A percentile compares a stretch with the other conserved stretches of the same genome.
phyloP scores from a whole-genome alignment of 257 asterid genomes.

The Ehretia macrophylla region DNA sequence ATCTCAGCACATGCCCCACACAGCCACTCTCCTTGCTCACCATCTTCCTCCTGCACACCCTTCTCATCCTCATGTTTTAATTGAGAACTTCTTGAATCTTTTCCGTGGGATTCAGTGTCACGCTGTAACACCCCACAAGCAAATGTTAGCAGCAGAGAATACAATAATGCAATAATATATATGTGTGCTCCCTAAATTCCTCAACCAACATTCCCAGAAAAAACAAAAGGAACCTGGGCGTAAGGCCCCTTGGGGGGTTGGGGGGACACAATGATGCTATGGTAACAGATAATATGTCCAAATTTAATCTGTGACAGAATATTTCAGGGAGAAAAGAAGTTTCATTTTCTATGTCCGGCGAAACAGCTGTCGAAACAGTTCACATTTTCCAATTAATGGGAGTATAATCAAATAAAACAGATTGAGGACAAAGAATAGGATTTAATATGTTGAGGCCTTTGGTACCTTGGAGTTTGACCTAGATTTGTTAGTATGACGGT shows the following conservation, averaged over 20 bases:
- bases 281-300: no score
- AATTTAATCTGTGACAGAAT: no score
- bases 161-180: not conserved
- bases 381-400: no score
- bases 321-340: not conserved
- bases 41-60: slow-evolving; percentile 42
- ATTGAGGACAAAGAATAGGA: not conserved
- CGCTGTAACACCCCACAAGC: not conserved
- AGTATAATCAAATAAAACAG: no score
- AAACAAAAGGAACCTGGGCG: no score
- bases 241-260: no score
- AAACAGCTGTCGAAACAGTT: not conserved
- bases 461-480: slow-evolving; percentile 50
- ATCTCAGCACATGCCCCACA: slow-evolving; percentile 76
- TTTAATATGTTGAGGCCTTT: no score
- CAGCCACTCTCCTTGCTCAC: slow-evolving; percentile 57
- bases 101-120: slow-evolving; percentile 30
- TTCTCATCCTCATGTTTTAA: slow-evolving; percentile 44
- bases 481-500: slow-evolving; percentile 53
- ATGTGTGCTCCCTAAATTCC: not conserved
- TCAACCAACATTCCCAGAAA: no score
- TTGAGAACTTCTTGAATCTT: slow-evolving; percentile 35
- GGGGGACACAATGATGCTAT: no score
- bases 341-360: not conserved
- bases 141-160: not conserved